phyloP scores from a whole-genome alignment of 1,139 yeast genomes.

The Meyerozyma smithsonii region DNA sequence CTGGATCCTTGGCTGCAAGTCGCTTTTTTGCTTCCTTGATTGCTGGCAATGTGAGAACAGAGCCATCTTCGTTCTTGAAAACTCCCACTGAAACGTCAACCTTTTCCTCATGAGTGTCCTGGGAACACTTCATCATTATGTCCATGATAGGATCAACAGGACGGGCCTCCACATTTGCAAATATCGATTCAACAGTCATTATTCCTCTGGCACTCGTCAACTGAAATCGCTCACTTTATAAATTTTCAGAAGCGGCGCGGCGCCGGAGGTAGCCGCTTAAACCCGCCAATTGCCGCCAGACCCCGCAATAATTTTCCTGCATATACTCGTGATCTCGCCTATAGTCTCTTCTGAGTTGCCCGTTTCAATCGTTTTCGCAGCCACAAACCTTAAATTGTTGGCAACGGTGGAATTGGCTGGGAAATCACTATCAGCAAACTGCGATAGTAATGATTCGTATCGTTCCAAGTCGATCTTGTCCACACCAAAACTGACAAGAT shows the following conservation, averaged over 20 bases:
- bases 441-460: neutral
- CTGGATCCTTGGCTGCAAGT: constrained; percentile 32
- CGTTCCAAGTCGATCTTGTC: neutral
- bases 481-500: neutral
- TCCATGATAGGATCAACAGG: constrained; percentile 36
- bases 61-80: constrained; percentile 36
- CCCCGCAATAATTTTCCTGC: neutral
- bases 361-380: constrained; percentile 1
- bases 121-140: constrained; percentile 22
- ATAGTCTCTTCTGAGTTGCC: neutral
- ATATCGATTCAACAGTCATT: constrained; percentile 7
- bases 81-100: constrained; percentile 43
- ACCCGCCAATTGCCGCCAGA: neutral
- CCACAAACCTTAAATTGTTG: neutral
- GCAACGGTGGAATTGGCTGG: neutral
- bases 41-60: constrained; percentile 33
- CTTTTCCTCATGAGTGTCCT: constrained; percentile 28
- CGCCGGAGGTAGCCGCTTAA: neutral
- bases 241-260: neutral
- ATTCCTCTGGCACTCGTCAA: neutral
- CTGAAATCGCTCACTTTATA: neutral
- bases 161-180: constrained; percentile 21
- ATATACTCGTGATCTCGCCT: neutral
- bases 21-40: constrained; percentile 32
- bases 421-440: neutral